Evolutionary conservation across 1,139 yeast genomes (phyloP).

Genomic region (Candida sp.): DNA sequence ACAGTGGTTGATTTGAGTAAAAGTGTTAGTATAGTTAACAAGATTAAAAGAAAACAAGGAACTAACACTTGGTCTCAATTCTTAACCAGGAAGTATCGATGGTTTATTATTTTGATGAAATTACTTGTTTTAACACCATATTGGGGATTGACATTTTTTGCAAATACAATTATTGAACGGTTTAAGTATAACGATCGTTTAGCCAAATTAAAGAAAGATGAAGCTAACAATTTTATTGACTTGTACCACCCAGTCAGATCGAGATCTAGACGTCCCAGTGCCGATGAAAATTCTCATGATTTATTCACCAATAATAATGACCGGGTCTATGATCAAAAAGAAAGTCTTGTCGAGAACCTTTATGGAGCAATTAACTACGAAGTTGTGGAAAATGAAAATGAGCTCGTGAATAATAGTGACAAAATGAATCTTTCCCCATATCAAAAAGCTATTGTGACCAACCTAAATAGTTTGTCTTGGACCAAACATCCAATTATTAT

Average conservation of each 20-base stretch:
- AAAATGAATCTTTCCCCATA: slow-evolving; percentile 32
- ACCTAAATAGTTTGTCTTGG: slow-evolving; percentile 63
- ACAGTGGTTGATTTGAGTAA: slow-evolving; percentile 46
- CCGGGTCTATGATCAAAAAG: slow-evolving; percentile 51
- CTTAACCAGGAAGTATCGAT: slow-evolving; percentile 13
- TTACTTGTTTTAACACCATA: slow-evolving; percentile 50
- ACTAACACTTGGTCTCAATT: slow-evolving; percentile 3
- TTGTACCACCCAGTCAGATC: slow-evolving; percentile 16
- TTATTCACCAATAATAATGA: slow-evolving; percentile 14
- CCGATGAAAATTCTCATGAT: slow-evolving; percentile 4
- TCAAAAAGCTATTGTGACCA: slow-evolving; percentile 53
- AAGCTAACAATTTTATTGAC: slow-evolving; percentile 27
- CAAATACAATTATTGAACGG: slow-evolving; percentile 41
- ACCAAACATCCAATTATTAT: slow-evolving; percentile 68
- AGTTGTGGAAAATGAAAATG: slow-evolving; percentile 26
- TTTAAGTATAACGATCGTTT: slow-evolving; percentile 32
- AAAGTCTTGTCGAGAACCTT: slow-evolving; percentile 56
- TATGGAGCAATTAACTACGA: slow-evolving; percentile 50
- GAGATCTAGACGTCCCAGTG: neutral
- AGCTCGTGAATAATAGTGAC: slow-evolving; percentile 26
- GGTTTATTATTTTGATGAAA: slow-evolving; percentile 42
- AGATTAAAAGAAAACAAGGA: neutral
- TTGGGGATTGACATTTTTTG: slow-evolving; percentile 47
- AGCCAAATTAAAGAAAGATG: slow-evolving; percentile 16
- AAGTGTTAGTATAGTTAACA: slow-evolving; percentile 15